Base-by-base conservation (phyloP, 2,329 filamentous ascomycete genomes). In the Xylariaceae sp. region DNA sequence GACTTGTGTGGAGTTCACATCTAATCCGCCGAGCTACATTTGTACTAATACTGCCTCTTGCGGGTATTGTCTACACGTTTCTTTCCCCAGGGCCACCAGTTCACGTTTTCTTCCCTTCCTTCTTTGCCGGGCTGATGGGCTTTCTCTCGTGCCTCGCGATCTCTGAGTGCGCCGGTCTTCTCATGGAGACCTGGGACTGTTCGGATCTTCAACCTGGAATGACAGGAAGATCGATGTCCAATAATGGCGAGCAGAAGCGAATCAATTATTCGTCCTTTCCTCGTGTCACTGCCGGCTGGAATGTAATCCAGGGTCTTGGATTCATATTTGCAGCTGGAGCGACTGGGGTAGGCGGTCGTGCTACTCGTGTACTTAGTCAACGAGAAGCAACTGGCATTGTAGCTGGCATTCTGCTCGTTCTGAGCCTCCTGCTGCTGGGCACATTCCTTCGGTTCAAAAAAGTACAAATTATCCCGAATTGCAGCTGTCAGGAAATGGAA, bases 121-220 rank as follows among this genome's bases (percentile, higher is more conserved):
- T 83, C 2, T 82, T 89, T 54, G 82, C 84, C 0, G 77, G 75
- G 1, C 62, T 80, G 4, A 76, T 89, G 12, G 85, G 84, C 0
- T 88, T 88, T 55, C 68, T 89, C 5, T 85, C 83, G 2, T 83
- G 82, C 41, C 75, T 92, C 8, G 86, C 85, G 1, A 82, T 88
- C 37, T 79, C 86, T 2, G 86, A 91, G 64, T 89, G 86, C 64
- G 80, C 85, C 52, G 85, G 86, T 1, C 68, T 91, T 23, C 77
- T 90, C 60, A 90, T 91, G 86, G 86, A 90, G 60, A 83, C 82
- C 0, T 91, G 85, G 62, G 87, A 91, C 61, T 86, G 82, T n/a
- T 88, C 83, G 33, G 87, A 91, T 62, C 71, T 91, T 4, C 85
- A 86, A 54, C 81, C 84, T 2, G 83, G 84, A 10, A 83, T 85